A percentile compares a stretch with the other conserved stretches of the same genome.
Conservation (phyloP, 495 filamentous ascomycete species). For the Chaetomium cochliodes region DNA sequence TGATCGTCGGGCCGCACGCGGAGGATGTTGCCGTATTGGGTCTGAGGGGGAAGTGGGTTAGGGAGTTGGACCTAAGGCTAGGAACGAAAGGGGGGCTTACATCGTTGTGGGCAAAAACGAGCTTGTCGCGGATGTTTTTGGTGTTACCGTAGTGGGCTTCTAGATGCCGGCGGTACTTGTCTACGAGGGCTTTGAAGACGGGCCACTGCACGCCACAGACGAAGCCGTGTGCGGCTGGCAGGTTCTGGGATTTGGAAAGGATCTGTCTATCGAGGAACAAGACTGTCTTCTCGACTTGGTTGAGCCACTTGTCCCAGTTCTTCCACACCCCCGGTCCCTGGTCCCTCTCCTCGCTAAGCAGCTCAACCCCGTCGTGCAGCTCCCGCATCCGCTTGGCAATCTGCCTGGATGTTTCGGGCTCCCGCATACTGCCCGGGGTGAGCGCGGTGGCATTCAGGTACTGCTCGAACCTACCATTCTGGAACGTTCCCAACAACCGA, state of each 20-base stretch:
- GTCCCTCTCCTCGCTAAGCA: slow-evolving; percentile 72
- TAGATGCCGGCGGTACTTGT: slow-evolving; percentile 75
- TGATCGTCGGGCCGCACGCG: slow-evolving; percentile 79
- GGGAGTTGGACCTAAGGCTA: slow-evolving; percentile 3
- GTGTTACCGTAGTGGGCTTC: slow-evolving; percentile 66
- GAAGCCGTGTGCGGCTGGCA: slow-evolving; percentile 56
- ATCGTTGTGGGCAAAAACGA: slow-evolving; percentile 98
- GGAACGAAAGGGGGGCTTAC: slow-evolving; percentile 50
- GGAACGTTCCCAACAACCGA: slow-evolving; percentile 87
- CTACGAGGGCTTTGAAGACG: slow-evolving; percentile 69
- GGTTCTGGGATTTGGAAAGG: slow-evolving; percentile 26
- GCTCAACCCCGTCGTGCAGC: slow-evolving; percentile 87
- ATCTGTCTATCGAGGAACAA: slow-evolving; percentile 73
- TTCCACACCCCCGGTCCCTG: slow-evolving; percentile 79
- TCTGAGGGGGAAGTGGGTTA: slow-evolving; percentile 48
- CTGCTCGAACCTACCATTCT: slow-evolving; percentile 95
- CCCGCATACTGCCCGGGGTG: slow-evolving; percentile 71
- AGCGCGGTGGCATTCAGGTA: slow-evolving; percentile 81
- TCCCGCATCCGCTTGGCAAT: slow-evolving; percentile 99
- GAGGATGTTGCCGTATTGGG: slow-evolving; percentile 97
- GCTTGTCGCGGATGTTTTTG: slow-evolving; percentile 62
- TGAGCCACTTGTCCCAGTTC: slow-evolving; percentile 96
- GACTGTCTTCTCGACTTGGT: slow-evolving; percentile 73
- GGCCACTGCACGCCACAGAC: slow-evolving; percentile 86
- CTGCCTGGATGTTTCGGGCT: slow-evolving; percentile 79